Conservation (phyloP, 164 flowering plant genomes). For the Piper longum region DNA sequence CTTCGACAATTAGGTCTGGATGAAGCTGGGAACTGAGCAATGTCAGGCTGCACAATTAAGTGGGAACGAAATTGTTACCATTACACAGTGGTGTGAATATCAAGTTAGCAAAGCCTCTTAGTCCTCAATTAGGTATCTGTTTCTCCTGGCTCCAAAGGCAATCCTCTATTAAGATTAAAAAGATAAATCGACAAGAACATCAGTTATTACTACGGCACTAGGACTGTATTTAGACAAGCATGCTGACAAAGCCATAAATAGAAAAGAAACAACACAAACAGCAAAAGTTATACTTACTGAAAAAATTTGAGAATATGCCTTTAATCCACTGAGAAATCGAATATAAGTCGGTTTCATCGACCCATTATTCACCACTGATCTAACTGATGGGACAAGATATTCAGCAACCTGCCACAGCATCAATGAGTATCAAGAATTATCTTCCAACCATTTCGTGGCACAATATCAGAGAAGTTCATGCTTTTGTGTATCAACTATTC, state of each 20-base stretch:
- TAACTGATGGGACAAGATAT: conserved; percentile 60
- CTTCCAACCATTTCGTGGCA: too few relatives aligned
- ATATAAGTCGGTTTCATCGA: conserved; percentile 66
- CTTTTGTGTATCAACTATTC: too few relatives aligned
- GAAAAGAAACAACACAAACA: neutral
- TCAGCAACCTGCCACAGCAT: conserved; percentile 51
- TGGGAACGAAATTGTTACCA: too few relatives aligned
- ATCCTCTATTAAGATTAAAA: conserved; percentile 35
- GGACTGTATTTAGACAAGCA: neutral
- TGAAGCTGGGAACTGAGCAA: too few relatives aligned
- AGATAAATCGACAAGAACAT: neutral
- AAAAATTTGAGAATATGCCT: conserved; percentile 91
- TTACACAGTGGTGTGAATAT: too few relatives aligned
- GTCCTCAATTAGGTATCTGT: conserved; percentile 63
- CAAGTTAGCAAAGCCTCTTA: conserved; percentile 10
- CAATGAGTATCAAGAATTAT: neutral
- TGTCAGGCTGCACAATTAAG: too few relatives aligned
- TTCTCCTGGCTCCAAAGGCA: conserved; percentile 89
- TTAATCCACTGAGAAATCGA: conserved; percentile 83
- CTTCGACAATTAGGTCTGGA: too few relatives aligned
- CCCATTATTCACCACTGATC: conserved; percentile 45
- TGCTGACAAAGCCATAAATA: neutral
- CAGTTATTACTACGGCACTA: neutral
- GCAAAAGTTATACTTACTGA: conserved; percentile 36
- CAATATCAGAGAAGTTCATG: too few relatives aligned